Evolutionary conservation across 352 stramenopile genomes (phyloP), one percentile per base, ranked within the genome.

Genomic region (Nothophytophthora sp.): DNA sequence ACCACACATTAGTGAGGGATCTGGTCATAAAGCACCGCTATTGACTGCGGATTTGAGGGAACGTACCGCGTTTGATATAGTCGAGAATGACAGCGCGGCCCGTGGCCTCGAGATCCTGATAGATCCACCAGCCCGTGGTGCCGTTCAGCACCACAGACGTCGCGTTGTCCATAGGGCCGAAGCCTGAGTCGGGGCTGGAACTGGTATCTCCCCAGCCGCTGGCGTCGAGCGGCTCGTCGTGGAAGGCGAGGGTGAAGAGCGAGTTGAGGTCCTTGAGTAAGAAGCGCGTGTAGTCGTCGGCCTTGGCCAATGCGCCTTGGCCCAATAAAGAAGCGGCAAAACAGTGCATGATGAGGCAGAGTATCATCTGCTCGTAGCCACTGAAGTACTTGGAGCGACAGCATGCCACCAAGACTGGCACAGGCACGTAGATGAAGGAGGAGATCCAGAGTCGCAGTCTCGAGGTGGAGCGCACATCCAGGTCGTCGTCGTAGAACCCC

Each of bases 271-370:
- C 77, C 30, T 70, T 71, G 33, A 86, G 53, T 25, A 86, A 52
- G 27, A 74, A 74, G 3, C 35, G 44, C 19, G 67, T 78, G 38
- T 86, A 86, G 27, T 73, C 58, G 28, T 72, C 43, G 19, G 60
- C 38, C 10, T 66, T 73, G 27, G 78, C 55, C 41, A 89, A 44
- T n/a, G 55, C 57, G 7, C 78, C 81, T 18, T 67, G 62, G 9
- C 63, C 60, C 15, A 91, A 55, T 20, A 87, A 60, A 10, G 54
- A 75, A 3, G 73, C 40, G 1, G 70, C 79, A 40, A 89, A 92
- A 63, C 79, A 92, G 45, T 87, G 64, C 15, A 88, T 77, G 39
- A 92, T 81, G 20, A 66, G 35, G 38, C 77, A 90, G 4, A 92
- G 54, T 10, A 89, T 55, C 6, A 55, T 49, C 42, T 90, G 78